phyloP scores from a whole-genome alignment of 176 grass and related monocot genomes.

The Triticum dicoccoides region DNA sequence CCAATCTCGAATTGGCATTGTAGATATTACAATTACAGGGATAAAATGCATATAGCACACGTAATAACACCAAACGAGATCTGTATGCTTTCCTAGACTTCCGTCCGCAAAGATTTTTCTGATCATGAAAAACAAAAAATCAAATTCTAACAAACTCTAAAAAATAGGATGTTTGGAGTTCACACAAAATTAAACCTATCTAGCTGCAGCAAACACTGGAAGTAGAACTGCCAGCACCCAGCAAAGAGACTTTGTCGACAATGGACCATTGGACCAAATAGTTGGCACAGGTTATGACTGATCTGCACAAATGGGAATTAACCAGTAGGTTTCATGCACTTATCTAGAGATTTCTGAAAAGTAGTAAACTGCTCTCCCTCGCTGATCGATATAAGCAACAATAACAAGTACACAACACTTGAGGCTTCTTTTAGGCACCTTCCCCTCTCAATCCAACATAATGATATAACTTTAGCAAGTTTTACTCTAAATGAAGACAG shows the following conservation, averaged over 20 bases:
- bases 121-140: background rate
- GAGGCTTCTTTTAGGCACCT: background rate
- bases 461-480: background rate
- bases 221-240: background rate
- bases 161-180: background rate
- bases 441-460: background rate
- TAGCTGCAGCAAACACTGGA: background rate
- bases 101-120: background rate
- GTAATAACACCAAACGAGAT: background rate
- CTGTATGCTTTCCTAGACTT: background rate
- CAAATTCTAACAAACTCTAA: background rate
- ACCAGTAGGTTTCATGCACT: background rate
- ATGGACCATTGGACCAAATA: background rate
- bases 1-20: background rate
- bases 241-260: background rate
- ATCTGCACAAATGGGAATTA: background rate
- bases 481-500: background rate
- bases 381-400: background rate
- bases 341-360: background rate
- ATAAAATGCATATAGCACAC: slow-evolving; percentile 1
- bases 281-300: background rate
- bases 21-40: background rate
- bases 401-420: background rate
- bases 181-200: background rate
- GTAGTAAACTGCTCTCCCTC: background rate